A percentile compares a stretch with the other conserved stretches of the same genome.
These are phyloP conservation scores for Barnettozyma sucrosica DNA, from an alignment of 805 yeast species.

Conservation along the genomic window DNA sequence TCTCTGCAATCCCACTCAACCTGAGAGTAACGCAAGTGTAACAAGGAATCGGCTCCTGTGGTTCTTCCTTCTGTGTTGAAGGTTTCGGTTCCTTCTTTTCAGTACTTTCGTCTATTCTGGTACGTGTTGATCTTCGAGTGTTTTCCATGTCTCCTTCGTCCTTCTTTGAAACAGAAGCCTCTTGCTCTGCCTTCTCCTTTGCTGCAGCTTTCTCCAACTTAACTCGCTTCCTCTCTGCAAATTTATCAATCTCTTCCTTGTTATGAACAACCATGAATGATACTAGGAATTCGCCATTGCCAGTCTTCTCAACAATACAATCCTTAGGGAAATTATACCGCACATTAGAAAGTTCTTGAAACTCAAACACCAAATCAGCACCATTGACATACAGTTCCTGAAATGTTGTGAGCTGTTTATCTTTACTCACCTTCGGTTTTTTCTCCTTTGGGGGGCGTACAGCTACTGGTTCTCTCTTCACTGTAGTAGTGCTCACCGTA, in stretches of 20 bases:
- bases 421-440: conserved; percentile 29
- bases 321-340: conserved; percentile 74
- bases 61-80: conserved; percentile 8
- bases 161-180: conserved; percentile 22
- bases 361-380: conserved; percentile 81
- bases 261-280: conserved; percentile 32
- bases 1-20: conserved; percentile 57
- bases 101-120: conserved; percentile 1
- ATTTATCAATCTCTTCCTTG: conserved; percentile 22
- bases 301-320: conserved; percentile 59
- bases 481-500: conserved; percentile 22
- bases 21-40: conserved; percentile 63
- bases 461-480: conserved; percentile 19
- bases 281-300: conserved; percentile 30
- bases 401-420: conserved; percentile 64
- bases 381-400: conserved; percentile 64
- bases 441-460: conserved; percentile 10
- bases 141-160: conserved; percentile 35
- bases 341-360: conserved; percentile 68
- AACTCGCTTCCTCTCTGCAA: conserved; percentile 14
- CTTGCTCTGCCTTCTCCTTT: conserved; percentile 22
- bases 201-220: conserved; percentile 24
- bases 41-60: conserved; percentile 33
- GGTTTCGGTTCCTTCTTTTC: neutral
- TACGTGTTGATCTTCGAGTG: conserved; percentile 9